A percentile compares a stretch with the other conserved stretches of the same genome.
These are phyloP conservation scores for Beauveria varroae DNA, from an alignment of 2,329 filamentous ascomycete species.

Conservation along the genomic window DNA sequence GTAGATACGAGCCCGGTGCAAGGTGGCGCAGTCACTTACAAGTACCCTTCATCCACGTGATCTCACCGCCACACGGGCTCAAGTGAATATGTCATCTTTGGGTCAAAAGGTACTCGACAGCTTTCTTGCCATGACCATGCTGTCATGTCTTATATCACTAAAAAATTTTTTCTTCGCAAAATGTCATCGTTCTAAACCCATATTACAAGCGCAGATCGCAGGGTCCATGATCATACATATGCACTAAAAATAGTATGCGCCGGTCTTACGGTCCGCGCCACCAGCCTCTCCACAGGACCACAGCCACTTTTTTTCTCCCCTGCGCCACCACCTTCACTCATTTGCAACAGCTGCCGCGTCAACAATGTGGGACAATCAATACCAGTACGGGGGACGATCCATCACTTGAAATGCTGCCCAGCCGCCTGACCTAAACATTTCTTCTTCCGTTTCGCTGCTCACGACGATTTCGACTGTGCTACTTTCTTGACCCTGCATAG, in stretches of 20 bases:
- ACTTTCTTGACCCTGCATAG: not conserved
- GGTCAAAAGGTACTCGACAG: too few relatives aligned
- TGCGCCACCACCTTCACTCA: not conserved
- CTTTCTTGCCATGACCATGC: not conserved
- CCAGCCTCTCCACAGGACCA: slow-evolving; percentile 3
- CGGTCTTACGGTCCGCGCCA: not conserved
- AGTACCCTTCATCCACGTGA: not conserved
- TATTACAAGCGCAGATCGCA: slow-evolving; percentile 7
- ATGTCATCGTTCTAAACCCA: not conserved
- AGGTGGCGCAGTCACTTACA: not conserved
- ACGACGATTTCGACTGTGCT: not conserved
- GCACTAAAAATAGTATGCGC: slow-evolving; percentile 4
- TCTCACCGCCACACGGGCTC: not conserved
- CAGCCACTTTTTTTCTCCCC: not conserved
- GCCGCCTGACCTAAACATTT: slow-evolving; percentile 3
- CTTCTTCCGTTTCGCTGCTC: not conserved
- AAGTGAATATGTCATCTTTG: too few relatives aligned
- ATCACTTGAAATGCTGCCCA: not conserved
- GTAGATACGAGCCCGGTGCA: not conserved
- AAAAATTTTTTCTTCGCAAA: not conserved
- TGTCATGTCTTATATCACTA: too few relatives aligned
- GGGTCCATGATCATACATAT: not conserved
- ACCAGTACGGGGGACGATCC: not conserved
- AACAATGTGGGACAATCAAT: not conserved
- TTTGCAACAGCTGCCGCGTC: slow-evolving; percentile 7